phyloP scores from a whole-genome alignment of 2,329 filamentous ascomycete species.

The Plectosphaerella sp. region DNA sequence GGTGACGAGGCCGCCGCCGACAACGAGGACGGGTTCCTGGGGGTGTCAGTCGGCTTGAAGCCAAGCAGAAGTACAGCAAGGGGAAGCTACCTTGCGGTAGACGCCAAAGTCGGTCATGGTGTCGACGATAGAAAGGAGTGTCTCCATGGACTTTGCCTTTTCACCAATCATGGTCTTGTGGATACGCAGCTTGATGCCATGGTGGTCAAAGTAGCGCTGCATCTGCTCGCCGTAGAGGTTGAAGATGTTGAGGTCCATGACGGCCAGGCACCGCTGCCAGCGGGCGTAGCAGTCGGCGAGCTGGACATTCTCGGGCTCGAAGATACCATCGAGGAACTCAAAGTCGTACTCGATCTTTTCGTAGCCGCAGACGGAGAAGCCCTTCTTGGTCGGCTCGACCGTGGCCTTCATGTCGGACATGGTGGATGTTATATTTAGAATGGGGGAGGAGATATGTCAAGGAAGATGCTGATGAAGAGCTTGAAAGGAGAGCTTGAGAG shows the following conservation, averaged over 20 bases:
- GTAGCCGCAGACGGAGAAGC: slow-evolving; percentile 68
- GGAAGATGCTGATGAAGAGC: background rate
- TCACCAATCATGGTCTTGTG: slow-evolving; percentile 73
- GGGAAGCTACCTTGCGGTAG: slow-evolving; percentile 49
- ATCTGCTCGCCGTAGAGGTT: slow-evolving; percentile 63
- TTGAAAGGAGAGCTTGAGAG: background rate
- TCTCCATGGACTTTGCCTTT: slow-evolving; percentile 70
- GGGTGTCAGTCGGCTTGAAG: slow-evolving; percentile 4
- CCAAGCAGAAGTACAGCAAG: background rate
- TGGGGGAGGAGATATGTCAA: background rate
- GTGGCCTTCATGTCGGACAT: slow-evolving; percentile 70
- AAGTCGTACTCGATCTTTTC: slow-evolving; percentile 77
- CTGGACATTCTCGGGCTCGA: slow-evolving; percentile 54
- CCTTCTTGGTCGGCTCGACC: slow-evolving; percentile 57
- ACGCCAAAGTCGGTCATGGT: slow-evolving; percentile 72
- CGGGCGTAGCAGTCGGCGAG: slow-evolving; percentile 60
- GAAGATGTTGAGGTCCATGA: slow-evolving; percentile 69
- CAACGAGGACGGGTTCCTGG: slow-evolving; percentile 60
- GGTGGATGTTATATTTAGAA: slow-evolving; percentile 16
- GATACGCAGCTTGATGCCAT: slow-evolving; percentile 57
- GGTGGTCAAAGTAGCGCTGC: slow-evolving; percentile 62
- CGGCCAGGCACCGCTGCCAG: slow-evolving; percentile 62
- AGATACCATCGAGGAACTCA: slow-evolving; percentile 66
- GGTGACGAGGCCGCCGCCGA: slow-evolving; percentile 66
- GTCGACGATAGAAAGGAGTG: slow-evolving; percentile 64